A percentile compares a stretch with the other conserved stretches of the same genome.
phyloP scores from a whole-genome alignment of 2,329 filamentous ascomycete species.

The Alternaria brassicae region DNA sequence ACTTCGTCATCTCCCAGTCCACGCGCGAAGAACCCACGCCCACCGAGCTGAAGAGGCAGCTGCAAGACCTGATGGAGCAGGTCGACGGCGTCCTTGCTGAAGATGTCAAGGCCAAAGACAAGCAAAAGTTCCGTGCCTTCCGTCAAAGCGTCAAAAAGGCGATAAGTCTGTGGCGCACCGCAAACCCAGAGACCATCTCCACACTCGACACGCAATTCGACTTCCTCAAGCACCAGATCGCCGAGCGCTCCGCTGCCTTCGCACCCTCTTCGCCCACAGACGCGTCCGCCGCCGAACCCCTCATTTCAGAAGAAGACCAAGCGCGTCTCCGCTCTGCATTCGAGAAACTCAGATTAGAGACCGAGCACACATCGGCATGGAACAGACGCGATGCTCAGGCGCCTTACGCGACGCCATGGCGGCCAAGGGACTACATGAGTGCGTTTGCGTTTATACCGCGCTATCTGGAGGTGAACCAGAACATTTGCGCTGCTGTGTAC shows the following conservation, averaged over 20 bases:
- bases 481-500: conserved; percentile 94
- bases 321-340: conserved; percentile 65
- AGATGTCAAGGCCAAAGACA: conserved; percentile 71
- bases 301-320: conserved; percentile 62
- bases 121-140: conserved; percentile 78
- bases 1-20: conserved; percentile 8
- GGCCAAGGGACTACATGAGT: conserved; percentile 82
- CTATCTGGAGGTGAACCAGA: conserved; percentile 97
- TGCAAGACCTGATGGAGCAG: conserved; percentile 52
- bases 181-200: conserved; percentile 56
- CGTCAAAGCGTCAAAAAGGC: conserved; percentile 69
- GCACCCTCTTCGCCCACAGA: conserved; percentile 2
- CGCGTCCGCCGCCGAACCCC: conserved; percentile 20
- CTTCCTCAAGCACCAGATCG: conserved; percentile 50
- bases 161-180: conserved; percentile 61
- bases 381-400: conserved; percentile 54
- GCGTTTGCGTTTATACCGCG: conserved; percentile 94
- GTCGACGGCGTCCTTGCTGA: conserved; percentile 67
- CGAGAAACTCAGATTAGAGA: conserved; percentile 71
- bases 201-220: conserved; percentile 55
- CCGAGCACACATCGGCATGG: conserved; percentile 71
- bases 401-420: conserved; percentile 92
- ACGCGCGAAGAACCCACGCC: conserved; percentile 38
- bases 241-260: conserved; percentile 15
- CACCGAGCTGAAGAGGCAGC: conserved; percentile 43